Conservation (phyloP, 768 basidiomycete species). For the Artomyces pyxidatus region DNA sequence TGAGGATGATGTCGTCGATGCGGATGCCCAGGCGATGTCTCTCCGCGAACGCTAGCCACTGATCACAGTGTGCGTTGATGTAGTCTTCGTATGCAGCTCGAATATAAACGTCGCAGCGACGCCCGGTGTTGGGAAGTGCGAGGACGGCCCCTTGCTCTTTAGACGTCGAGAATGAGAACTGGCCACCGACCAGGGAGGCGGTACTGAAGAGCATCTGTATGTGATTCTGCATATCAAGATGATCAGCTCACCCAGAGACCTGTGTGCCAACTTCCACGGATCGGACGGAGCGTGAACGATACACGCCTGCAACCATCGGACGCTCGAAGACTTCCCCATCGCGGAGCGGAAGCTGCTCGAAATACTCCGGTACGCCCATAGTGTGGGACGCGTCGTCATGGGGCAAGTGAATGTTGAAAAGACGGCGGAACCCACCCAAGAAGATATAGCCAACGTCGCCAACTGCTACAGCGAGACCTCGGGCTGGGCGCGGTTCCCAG, state of each 20-base stretch:
- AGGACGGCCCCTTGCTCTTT: conserved; percentile 9
- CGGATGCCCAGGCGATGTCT: not conserved
- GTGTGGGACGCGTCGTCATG: not conserved
- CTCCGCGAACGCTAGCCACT: conserved; percentile 7
- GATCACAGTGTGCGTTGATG: conserved; percentile 12
- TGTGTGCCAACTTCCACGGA: not conserved
- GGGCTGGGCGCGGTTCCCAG: conserved; percentile 13
- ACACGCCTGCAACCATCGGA: not conserved
- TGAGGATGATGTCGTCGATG: conserved; percentile 13
- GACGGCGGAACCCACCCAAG: conserved; percentile 14
- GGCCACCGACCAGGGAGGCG: not conserved
- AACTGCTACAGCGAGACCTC: conserved; percentile 10
- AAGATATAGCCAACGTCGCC: conserved; percentile 16
- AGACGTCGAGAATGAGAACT: conserved; percentile 3
- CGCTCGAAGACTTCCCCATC: not conserved
- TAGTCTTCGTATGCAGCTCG: conserved; percentile 6
- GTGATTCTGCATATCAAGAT: not conserved
- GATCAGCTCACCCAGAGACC: not conserved
- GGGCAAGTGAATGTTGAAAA: conserved; percentile 14
- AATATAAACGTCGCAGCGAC: not conserved
- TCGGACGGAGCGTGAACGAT: conserved; percentile 3
- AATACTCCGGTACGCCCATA: conserved; percentile 6
- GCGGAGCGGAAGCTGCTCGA: not conserved
- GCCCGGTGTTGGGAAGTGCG: not conserved
- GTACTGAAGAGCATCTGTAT: not conserved